A percentile compares a stretch with the other conserved stretches of the same genome.
These are phyloP conservation scores for Mycena rosella DNA, from an alignment of 768 basidiomycete species.

Conservation along the genomic window DNA sequence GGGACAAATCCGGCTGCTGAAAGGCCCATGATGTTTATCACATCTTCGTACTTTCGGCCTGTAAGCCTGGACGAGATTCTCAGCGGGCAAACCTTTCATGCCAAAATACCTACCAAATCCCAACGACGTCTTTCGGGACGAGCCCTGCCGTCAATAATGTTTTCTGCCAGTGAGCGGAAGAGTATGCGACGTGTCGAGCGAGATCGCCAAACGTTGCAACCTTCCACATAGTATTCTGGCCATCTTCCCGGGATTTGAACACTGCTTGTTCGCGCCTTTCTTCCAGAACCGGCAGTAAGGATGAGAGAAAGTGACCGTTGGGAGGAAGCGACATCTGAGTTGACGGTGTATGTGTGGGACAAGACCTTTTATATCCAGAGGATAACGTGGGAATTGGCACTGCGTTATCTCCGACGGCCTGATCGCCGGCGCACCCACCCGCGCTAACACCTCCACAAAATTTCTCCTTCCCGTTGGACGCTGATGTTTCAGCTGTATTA, in stretches of 20 bases:
- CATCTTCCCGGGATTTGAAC: slow-evolving; percentile 1
- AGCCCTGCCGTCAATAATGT: background rate
- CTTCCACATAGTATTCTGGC: background rate
- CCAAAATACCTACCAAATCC: background rate
- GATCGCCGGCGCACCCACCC: too few relatives aligned
- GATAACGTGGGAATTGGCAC: background rate
- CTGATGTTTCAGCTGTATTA: too few relatives aligned
- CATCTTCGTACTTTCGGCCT: slow-evolving; percentile 1
- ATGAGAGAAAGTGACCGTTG: background rate
- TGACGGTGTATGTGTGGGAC: background rate
- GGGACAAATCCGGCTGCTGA: slow-evolving; percentile 11
- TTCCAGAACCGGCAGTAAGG: background rate
- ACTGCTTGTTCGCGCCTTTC: background rate
- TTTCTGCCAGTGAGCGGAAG: background rate
- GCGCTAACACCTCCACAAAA: too few relatives aligned
- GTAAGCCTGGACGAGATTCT: slow-evolving; percentile 5
- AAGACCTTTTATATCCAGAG: background rate
- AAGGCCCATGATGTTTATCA: slow-evolving; percentile 2
- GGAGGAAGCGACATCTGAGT: background rate
- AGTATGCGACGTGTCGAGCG: background rate
- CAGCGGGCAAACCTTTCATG: background rate
- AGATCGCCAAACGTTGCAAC: background rate
- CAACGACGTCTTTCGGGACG: background rate
- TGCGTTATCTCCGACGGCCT: background rate
- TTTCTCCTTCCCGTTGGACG: too few relatives aligned